Evolutionary conservation across 768 basidiomycete genomes (phyloP).

Genomic region (Suillus subluteus): DNA sequence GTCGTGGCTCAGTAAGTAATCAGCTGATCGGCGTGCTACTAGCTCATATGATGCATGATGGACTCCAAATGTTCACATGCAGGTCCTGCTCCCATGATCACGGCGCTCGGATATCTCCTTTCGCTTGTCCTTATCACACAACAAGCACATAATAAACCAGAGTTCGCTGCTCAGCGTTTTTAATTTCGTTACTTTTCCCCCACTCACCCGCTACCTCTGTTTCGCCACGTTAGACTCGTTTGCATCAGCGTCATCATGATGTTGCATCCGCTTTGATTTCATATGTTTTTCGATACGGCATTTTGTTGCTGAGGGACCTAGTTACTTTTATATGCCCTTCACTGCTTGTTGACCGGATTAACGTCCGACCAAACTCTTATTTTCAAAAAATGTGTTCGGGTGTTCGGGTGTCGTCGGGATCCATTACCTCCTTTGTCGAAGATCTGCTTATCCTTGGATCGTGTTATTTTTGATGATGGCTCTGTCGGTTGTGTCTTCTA

Average conservation of each 20-base stretch:
- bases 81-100: background rate
- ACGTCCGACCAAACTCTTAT: background rate
- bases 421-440: background rate
- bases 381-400: background rate
- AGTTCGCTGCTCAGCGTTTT: background rate
- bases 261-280: background rate
- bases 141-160: background rate
- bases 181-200: background rate
- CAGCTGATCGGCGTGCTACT: background rate
- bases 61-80: background rate
- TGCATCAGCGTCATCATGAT: no score
- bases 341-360: background rate
- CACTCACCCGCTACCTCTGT: background rate
- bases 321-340: background rate
- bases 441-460: background rate
- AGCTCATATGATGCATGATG: background rate
- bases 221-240: background rate
- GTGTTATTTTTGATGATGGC: background rate
- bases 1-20: background rate
- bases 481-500: background rate
- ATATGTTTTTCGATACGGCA: background rate
- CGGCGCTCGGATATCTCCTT: background rate
- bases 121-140: background rate
- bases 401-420: background rate
- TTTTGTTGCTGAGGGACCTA: background rate